Percentiles rank a stretch among this genome's conserved stretches.
These are phyloP conservation scores for Cystobasidiaceae sp. DNA, from an alignment of 1,284 basidiomycete species.

Conservation along the genomic window DNA sequence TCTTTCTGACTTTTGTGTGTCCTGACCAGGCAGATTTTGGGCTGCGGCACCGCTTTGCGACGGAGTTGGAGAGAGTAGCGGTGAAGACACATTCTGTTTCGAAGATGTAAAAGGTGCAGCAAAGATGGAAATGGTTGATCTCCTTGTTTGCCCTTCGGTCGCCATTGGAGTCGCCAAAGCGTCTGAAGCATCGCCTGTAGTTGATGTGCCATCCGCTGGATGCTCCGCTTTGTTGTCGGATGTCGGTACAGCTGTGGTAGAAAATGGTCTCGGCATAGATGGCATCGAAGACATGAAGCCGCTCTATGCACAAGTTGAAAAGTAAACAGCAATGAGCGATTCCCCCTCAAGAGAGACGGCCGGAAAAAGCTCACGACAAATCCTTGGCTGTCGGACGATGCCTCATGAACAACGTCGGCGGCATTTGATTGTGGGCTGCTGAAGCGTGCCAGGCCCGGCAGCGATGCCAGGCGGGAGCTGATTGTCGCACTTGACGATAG, in stretches of 20 bases:
- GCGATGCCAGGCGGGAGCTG: slow-evolving; percentile 23
- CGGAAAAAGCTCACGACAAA: too few species aligned
- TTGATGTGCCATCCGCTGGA: background rate
- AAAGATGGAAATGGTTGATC: slow-evolving; percentile 5
- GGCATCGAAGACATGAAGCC: slow-evolving; percentile 6
- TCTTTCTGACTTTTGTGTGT: background rate
- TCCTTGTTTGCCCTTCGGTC: background rate
- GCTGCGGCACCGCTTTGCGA: background rate
- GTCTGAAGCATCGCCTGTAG: background rate
- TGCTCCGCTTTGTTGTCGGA: background rate
- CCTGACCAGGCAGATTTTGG: background rate
- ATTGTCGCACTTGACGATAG: slow-evolving; percentile 3
- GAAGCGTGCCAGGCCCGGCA: slow-evolving; percentile 17
- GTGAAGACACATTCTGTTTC: background rate
- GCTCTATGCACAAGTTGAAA: background rate
- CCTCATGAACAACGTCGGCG: background rate
- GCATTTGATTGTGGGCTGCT: background rate
- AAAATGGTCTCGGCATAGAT: background rate
- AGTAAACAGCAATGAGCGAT: background rate
- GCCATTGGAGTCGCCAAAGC: background rate
- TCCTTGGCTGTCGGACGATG: too few species aligned
- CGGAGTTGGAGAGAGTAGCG: background rate
- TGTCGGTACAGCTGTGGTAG: background rate
- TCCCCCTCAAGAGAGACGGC: too few species aligned
- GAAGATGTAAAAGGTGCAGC: background rate